Percentiles rank a stretch among this genome's conserved stretches.
phyloP scores from a whole-genome alignment of 768 basidiomycete species.

The Trametes coccinea region DNA sequence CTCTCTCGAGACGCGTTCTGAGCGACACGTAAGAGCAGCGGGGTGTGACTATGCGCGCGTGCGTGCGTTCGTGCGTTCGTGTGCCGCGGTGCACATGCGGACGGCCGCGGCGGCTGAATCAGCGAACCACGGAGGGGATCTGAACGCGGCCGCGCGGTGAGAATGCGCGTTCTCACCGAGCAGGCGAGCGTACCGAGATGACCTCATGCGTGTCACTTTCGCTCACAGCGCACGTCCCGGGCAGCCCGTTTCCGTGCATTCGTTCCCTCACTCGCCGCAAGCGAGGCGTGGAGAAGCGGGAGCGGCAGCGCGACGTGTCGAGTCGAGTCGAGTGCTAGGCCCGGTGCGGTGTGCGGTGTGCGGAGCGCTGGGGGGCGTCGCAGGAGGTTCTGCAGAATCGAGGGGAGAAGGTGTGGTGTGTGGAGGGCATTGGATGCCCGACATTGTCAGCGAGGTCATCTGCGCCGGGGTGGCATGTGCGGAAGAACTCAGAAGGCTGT shows the following conservation, averaged over 20 bases:
- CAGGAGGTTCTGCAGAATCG: neutral
- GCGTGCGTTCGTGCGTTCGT: neutral
- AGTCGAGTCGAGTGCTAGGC: neutral
- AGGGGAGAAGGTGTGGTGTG: neutral
- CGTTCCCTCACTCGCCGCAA: neutral
- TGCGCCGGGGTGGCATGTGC: neutral
- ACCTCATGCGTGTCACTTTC: constrained; percentile 10
- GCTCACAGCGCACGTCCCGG: neutral
- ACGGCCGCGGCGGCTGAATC: neutral
- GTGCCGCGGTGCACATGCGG: neutral
- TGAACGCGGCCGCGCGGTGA: neutral
- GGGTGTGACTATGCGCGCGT: neutral
- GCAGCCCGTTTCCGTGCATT: neutral
- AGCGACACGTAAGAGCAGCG: neutral
- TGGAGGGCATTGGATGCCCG: neutral
- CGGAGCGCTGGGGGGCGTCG: too few relatives aligned
- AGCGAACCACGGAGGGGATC: neutral
- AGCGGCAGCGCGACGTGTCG: neutral
- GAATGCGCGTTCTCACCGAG: constrained; percentile 10
- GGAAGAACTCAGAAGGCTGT: constrained; percentile 7
- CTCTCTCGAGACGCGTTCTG: neutral
- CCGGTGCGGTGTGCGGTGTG: neutral
- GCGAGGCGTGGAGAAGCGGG: neutral
- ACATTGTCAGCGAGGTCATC: neutral
- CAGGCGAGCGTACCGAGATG: constrained; percentile 3